Percentiles rank a stretch among this genome's conserved stretches.
Evolutionary conservation across 139 green algal species (phyloP).

Genomic region (Picochlorum sp.): DNA sequence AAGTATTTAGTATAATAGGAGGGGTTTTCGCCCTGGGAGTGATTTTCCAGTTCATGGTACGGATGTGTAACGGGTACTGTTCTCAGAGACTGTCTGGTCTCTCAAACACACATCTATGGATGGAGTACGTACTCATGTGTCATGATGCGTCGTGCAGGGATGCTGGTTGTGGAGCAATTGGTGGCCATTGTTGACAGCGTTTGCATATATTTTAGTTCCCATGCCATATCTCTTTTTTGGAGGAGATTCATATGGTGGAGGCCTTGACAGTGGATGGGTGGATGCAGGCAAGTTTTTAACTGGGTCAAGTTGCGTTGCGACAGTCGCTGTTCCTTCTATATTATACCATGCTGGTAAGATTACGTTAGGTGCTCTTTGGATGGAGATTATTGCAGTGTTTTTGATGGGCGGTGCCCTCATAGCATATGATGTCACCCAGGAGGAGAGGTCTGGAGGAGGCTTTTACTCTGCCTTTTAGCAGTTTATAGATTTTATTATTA

Average conservation of each 20-base stretch:
- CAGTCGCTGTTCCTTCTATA: slow-evolving; percentile 85
- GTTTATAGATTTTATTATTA: not conserved
- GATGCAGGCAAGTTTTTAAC: slow-evolving; percentile 93
- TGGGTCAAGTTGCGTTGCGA: slow-evolving; percentile 79
- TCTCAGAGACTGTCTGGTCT: not conserved
- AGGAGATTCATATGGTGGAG: slow-evolving; percentile 31
- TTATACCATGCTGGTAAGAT: slow-evolving; percentile 72
- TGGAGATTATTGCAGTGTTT: slow-evolving; percentile 66
- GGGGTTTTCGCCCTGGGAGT: slow-evolving; percentile 61
- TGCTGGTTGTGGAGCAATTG: slow-evolving; percentile 84
- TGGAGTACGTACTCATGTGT: no score
- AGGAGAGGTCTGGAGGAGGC: slow-evolving; percentile 21
- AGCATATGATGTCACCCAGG: slow-evolving; percentile 66
- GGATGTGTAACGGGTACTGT: not conserved
- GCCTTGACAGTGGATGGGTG: slow-evolving; percentile 72
- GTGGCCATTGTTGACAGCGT: slow-evolving; percentile 78
- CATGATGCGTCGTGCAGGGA: slow-evolving; percentile 35
- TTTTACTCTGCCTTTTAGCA: slow-evolving; percentile 33
- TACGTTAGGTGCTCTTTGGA: slow-evolving; percentile 57
- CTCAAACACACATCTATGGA: not conserved
- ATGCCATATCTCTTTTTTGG: slow-evolving; percentile 94
- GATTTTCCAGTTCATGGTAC: slow-evolving; percentile 67
- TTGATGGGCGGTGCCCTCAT: slow-evolving; percentile 61
- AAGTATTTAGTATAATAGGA: slow-evolving; percentile 39
- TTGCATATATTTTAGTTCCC: slow-evolving; percentile 78